phyloP scores from a whole-genome alignment of 352 stramenopile species.

The Pythium phragmiticola region DNA sequence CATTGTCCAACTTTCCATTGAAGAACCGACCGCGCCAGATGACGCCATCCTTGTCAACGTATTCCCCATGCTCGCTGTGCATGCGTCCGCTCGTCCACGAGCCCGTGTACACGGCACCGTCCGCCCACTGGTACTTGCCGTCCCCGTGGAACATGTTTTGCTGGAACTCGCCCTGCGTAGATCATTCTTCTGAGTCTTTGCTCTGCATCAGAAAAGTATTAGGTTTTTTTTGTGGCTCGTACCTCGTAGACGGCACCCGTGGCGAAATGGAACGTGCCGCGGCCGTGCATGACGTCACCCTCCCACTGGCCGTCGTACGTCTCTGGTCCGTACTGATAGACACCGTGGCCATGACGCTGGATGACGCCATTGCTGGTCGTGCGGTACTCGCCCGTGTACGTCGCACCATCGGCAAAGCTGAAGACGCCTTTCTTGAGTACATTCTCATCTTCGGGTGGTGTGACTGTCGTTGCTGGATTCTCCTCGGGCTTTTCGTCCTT shows the following conservation, averaged over 20 bases:
- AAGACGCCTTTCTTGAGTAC: constrained; percentile 48
- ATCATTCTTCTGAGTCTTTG: not conserved
- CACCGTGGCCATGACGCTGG: constrained; percentile 51
- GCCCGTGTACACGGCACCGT: constrained; percentile 65
- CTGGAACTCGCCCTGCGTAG: constrained; percentile 52
- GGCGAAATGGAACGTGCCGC: constrained; percentile 61
- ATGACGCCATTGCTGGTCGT: constrained; percentile 21
- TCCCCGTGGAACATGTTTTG: constrained; percentile 59
- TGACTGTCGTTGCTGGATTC: constrained; percentile 9
- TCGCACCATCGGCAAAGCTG: constrained; percentile 63
- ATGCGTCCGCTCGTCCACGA: constrained; percentile 66
- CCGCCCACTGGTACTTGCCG: constrained; percentile 63
- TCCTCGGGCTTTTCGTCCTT: constrained; percentile 37
- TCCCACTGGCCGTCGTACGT: constrained; percentile 64
- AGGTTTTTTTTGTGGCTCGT: not conserved
- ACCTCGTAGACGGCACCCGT: constrained; percentile 72
- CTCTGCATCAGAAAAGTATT: not conserved
- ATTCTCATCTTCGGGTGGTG: constrained; percentile 35
- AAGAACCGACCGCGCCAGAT: constrained; percentile 66
- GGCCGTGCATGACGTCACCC: constrained; percentile 68
- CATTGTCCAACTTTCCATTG: constrained; percentile 87
- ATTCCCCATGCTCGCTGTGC: constrained; percentile 62
- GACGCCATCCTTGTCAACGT: constrained; percentile 76
- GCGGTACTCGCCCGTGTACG: constrained; percentile 60
- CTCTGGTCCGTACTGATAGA: constrained; percentile 54